These are phyloP conservation scores for Luffa aegyptiaca DNA, from an alignment of 306 rosid species.

Conservation along the genomic window DNA sequence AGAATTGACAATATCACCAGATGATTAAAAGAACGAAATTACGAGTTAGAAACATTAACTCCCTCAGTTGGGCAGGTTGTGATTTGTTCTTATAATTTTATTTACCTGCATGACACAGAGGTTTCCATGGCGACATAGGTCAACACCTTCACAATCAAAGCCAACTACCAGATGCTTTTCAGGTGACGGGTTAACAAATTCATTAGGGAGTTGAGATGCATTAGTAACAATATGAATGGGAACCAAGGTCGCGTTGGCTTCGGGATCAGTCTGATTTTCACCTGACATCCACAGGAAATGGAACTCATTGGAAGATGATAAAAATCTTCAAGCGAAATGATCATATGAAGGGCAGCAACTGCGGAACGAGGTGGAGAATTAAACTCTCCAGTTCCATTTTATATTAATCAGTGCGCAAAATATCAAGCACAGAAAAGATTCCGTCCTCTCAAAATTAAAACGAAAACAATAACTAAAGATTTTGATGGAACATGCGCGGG, in stretches of 20 bases:
- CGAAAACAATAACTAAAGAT: neutral
- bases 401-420: neutral
- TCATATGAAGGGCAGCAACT: neutral
- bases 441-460: neutral
- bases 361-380: neutral
- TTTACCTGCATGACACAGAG: conserved; percentile 87
- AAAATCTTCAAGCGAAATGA: neutral
- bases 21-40: neutral
- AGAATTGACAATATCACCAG: neutral
- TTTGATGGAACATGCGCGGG: neutral
- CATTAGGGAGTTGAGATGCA: conserved; percentile 71
- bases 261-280: conserved; percentile 32
- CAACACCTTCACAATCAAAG: conserved; percentile 89
- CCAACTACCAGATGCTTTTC: conserved; percentile 47
- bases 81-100: neutral
- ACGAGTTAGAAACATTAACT: neutral
- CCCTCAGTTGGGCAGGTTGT: neutral
- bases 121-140: conserved; percentile 69
- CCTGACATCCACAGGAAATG: conserved; percentile 18
- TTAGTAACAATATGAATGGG: conserved; percentile 57
- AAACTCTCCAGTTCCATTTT: neutral
- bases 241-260: conserved; percentile 27
- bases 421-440: neutral
- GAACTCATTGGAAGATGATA: neutral
- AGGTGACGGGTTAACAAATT: conserved; percentile 68